A percentile compares a stretch with the other conserved stretches of the same genome.
These are phyloP conservation scores for Sclerotinia nivalis DNA, from an alignment of 2,329 filamentous ascomycete genomes.

Conservation along the genomic window DNA sequence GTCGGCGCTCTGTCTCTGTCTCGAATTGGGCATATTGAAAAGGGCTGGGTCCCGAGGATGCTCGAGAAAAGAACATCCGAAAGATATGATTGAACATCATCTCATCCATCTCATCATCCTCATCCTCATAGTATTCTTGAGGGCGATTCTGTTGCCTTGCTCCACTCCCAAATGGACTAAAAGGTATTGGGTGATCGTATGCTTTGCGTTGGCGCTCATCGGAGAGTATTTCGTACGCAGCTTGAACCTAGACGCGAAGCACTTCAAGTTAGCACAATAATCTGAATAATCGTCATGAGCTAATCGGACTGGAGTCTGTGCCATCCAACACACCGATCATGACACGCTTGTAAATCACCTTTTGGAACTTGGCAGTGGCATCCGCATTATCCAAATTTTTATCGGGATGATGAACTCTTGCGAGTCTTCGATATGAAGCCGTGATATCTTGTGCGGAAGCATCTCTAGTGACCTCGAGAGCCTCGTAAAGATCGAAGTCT, in stretches of 20 bases:
- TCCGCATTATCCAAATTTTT: constrained; percentile 30
- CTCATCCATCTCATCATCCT: background rate
- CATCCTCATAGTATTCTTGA: background rate
- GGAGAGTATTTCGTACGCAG: constrained; percentile 30
- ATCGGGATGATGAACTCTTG: constrained; percentile 31
- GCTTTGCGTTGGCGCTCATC: constrained; percentile 16
- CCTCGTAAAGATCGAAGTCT: constrained; percentile 28
- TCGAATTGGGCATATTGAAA: no score
- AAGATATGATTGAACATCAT: background rate
- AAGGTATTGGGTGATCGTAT: constrained; percentile 23
- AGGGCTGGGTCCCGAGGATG: background rate
- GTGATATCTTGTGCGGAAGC: constrained; percentile 29
- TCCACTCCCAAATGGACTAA: background rate
- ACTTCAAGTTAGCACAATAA: background rate
- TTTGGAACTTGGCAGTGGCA: constrained; percentile 30
- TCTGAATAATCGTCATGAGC: background rate
- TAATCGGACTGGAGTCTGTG: background rate
- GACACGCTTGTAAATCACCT: no score
- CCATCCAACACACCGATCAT: background rate
- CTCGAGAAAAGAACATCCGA: background rate
- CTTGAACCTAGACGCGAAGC: constrained; percentile 22
- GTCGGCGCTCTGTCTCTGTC: background rate
- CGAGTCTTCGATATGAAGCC: constrained; percentile 27
- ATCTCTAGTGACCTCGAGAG: constrained; percentile 23
- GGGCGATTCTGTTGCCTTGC: background rate